These are phyloP conservation scores for Aspergillus sp. DNA, from an alignment of 2,329 filamentous ascomycete species.

Conservation along the genomic window DNA sequence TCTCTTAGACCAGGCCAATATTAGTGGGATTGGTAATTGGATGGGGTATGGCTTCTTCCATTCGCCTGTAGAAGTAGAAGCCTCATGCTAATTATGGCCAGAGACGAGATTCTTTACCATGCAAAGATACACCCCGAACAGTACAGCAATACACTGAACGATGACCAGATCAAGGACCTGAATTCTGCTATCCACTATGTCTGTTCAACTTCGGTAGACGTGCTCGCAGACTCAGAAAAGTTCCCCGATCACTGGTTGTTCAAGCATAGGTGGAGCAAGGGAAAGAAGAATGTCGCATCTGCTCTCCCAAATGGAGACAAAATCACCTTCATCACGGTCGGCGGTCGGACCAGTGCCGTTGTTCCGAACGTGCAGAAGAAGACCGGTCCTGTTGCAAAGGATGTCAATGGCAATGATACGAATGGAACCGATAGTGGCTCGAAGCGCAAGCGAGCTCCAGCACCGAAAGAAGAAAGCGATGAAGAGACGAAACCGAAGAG, in stretches of 20 bases:
- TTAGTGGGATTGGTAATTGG: conserved; percentile 96
- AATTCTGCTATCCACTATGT: conserved; percentile 74
- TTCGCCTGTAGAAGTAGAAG: neutral
- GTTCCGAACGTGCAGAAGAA: conserved; percentile 87
- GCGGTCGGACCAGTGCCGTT: conserved; percentile 85
- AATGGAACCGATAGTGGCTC: conserved; percentile 18
- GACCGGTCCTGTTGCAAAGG: conserved; percentile 57
- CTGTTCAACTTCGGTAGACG: conserved; percentile 73
- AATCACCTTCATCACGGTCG: conserved; percentile 82
- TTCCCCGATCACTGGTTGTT: conserved; percentile 90
- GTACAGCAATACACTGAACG: conserved; percentile 77
- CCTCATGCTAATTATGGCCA: conserved; percentile 20
- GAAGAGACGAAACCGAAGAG: conserved; percentile 24
- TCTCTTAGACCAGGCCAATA: conserved; percentile 79
- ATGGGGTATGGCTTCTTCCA: conserved; percentile 56
- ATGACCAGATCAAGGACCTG: conserved; percentile 67
- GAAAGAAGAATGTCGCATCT: conserved; percentile 66
- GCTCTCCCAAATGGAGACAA: conserved; percentile 79
- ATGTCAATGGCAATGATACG: conserved; percentile 36
- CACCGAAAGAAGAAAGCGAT: conserved; percentile 24
- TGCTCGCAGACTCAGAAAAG: conserved; percentile 74
- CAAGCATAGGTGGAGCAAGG: conserved; percentile 84
- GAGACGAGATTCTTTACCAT: conserved; percentile 88
- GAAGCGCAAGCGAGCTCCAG: conserved; percentile 32
- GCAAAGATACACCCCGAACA: conserved; percentile 88